These are phyloP conservation scores for Aureobasidium uvarum DNA, from an alignment of 2,329 filamentous ascomycete species.

Conservation along the genomic window DNA sequence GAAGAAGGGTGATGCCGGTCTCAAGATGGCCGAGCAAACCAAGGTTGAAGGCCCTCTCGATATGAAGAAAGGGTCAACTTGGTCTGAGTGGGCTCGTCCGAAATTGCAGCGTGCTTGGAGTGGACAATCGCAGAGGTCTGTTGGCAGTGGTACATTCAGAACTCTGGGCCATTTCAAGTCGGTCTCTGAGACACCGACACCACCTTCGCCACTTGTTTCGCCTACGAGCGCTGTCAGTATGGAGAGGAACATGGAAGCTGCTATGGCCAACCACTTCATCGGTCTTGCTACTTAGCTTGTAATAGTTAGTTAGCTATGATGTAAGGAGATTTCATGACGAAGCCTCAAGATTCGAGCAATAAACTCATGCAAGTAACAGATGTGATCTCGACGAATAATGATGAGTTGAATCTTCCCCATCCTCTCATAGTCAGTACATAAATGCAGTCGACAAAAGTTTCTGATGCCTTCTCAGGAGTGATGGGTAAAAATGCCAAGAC, in stretches of 20 bases:
- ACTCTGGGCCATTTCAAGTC: constrained; percentile 19
- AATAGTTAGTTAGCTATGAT: neutral
- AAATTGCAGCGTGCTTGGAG: constrained; percentile 37
- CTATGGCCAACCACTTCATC: constrained; percentile 33
- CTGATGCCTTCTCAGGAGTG: neutral
- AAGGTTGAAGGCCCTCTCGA: constrained; percentile 35
- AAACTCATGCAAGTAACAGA: neutral
- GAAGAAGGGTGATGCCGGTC: constrained; percentile 37
- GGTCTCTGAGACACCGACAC: constrained; percentile 26
- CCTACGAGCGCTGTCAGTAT: constrained; percentile 31
- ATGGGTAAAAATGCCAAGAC: constrained; percentile 13
- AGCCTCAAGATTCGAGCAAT: neutral
- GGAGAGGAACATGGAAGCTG: constrained; percentile 36
- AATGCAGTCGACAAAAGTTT: neutral
- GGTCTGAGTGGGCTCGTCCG: constrained; percentile 38
- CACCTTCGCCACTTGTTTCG: constrained; percentile 31
- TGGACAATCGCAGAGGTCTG: constrained; percentile 30
- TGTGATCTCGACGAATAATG: no score
- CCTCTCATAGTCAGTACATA: no score
- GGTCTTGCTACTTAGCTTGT: constrained; percentile 30
- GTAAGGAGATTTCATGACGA: neutral
- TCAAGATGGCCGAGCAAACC: constrained; percentile 32
- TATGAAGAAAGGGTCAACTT: constrained; percentile 33
- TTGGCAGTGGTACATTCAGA: constrained; percentile 23
- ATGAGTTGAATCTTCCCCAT: no score